Evolutionary conservation across 2,329 filamentous ascomycete species (phyloP).

Genomic region (Trichoderma sp.): DNA sequence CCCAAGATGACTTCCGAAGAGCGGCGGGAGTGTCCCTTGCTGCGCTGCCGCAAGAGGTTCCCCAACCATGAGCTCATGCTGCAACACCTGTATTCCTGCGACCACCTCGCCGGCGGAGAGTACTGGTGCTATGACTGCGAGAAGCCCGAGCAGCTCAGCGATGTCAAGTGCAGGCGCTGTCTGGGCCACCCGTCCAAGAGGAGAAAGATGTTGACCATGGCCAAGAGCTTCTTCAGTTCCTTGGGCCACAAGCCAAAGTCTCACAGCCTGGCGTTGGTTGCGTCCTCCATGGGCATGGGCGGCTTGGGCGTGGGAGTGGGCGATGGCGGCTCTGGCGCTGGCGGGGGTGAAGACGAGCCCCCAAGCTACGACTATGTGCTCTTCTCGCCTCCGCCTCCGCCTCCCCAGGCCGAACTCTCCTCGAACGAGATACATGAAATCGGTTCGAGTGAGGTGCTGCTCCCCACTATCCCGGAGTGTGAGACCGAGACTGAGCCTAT

Average conservation of each 20-base stretch:
- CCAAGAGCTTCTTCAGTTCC: conserved; percentile 53
- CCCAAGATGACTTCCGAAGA: conserved; percentile 46
- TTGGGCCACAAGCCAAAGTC: conserved; percentile 48
- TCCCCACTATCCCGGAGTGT: conserved; percentile 31
- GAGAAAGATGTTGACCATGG: conserved; percentile 50
- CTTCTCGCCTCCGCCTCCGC: conserved; percentile 29
- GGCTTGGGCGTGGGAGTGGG: neutral
- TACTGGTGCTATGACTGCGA: conserved; percentile 57
- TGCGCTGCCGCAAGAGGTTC: conserved; percentile 50
- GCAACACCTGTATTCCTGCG: conserved; percentile 49
- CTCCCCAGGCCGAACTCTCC: conserved; percentile 42
- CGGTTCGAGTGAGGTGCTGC: conserved; percentile 46
- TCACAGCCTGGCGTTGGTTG: conserved; percentile 18
- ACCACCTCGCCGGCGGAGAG: conserved; percentile 48
- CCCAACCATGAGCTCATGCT: conserved; percentile 53
- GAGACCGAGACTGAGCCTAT: conserved; percentile 25
- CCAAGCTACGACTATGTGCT: conserved; percentile 46
- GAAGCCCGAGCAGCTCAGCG: conserved; percentile 51
- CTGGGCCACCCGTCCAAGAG: conserved; percentile 50
- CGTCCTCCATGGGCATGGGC: conserved; percentile 9
- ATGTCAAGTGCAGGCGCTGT: conserved; percentile 49
- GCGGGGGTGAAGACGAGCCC: conserved; percentile 35
- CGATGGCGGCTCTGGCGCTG: neutral
- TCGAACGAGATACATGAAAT: conserved; percentile 53
- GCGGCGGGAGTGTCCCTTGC: conserved; percentile 50